Percentiles rank a stretch among this genome's conserved stretches.
Evolutionary conservation across 2,329 filamentous ascomycete genomes (phyloP).

Genomic region (Calonectria pteridis): DNA sequence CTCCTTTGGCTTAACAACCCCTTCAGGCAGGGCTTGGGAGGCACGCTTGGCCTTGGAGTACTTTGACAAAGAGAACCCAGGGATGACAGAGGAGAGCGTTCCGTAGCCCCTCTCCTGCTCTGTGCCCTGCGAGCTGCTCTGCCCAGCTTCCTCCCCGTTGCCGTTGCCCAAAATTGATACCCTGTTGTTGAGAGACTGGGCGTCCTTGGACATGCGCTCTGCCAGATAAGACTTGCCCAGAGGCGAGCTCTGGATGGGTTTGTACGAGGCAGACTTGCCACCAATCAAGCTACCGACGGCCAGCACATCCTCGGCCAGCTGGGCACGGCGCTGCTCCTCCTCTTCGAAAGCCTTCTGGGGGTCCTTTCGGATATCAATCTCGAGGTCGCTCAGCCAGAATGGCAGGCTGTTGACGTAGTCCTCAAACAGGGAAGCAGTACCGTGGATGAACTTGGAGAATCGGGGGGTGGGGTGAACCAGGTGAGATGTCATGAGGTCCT

Average conservation of each 20-base stretch:
- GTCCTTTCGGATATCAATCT: conserved; percentile 93
- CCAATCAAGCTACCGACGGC: conserved; percentile 91
- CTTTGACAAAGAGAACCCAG: conserved; percentile 84
- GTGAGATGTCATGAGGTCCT: conserved; percentile 92
- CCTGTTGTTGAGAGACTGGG: conserved; percentile 47
- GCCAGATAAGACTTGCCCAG: conserved; percentile 74
- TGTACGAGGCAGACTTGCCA: conserved; percentile 65
- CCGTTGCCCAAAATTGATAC: conserved; percentile 40
- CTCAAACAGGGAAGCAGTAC: conserved; percentile 91
- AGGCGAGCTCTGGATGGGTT: conserved; percentile 74
- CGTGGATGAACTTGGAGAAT: conserved; percentile 98
- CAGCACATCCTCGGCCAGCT: conserved; percentile 86
- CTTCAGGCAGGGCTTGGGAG: conserved; percentile 76
- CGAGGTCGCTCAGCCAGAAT: conserved; percentile 94
- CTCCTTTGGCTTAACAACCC: conserved; percentile 84
- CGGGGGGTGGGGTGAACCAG: conserved; percentile 89
- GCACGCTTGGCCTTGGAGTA: conserved; percentile 73
- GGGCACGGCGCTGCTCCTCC: conserved; percentile 86
- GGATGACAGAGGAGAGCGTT: conserved; percentile 79
- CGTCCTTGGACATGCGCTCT: conserved; percentile 62
- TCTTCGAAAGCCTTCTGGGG: conserved; percentile 91
- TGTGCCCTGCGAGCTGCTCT: conserved; percentile 52
- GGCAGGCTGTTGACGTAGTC: conserved; percentile 96
- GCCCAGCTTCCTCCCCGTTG: conserved; percentile 50
- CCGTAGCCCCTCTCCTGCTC: conserved; percentile 58